Conservation (phyloP, 169 alveolate genomes). For the Theileria annulata region DNA sequence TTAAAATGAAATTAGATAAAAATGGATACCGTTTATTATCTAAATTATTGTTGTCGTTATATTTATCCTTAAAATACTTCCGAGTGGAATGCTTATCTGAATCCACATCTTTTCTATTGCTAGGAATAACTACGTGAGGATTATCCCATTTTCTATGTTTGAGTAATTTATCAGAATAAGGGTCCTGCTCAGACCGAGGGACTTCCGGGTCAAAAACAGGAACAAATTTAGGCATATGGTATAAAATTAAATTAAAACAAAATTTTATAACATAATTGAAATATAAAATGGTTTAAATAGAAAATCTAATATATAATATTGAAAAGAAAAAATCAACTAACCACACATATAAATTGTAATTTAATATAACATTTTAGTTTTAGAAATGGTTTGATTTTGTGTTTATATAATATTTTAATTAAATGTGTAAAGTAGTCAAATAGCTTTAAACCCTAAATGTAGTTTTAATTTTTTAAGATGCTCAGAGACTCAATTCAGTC, state of each 20-base stretch:
- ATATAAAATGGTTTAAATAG: neutral
- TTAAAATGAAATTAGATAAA: neutral
- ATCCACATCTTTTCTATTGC: neutral
- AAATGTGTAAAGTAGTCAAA: neutral
- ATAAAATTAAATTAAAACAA: neutral
- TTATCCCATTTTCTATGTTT: conserved; percentile 61
- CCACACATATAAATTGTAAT: neutral
- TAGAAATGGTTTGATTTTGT: neutral
- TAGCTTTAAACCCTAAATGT: neutral
- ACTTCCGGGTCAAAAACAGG: conserved; percentile 67
- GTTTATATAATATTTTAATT: no score
- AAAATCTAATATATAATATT: neutral
- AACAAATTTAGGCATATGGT: conserved; percentile 58
- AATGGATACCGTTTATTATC: conserved; percentile 22
- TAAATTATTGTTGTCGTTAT: conserved; percentile 4
- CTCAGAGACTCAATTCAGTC: neutral
- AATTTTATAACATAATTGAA: neutral
- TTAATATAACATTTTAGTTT: neutral
- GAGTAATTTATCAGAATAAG: conserved; percentile 18
- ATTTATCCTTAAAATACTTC: neutral
- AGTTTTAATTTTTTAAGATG: neutral
- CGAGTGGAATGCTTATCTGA: neutral
- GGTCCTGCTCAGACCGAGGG: conserved; percentile 59
- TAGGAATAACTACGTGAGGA: conserved; percentile 51
- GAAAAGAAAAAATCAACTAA: neutral